These are phyloP conservation scores for Elsinoe ampelina DNA, from an alignment of 2,329 filamentous ascomycete species.

Conservation along the genomic window DNA sequence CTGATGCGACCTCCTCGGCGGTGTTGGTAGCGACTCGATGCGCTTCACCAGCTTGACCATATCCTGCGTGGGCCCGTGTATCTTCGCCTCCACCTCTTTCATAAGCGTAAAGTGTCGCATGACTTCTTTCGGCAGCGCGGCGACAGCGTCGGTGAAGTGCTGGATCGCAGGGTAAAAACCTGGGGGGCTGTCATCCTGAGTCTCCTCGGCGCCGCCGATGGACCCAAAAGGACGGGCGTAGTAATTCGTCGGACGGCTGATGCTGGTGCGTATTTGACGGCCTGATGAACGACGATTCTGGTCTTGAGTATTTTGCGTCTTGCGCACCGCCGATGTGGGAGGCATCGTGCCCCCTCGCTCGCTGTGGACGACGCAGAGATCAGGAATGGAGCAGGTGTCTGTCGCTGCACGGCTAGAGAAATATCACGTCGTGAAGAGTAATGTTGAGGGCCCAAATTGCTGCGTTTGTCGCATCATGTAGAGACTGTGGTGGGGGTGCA, in stretches of 20 bases:
- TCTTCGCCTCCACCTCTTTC: slow-evolving; percentile 96
- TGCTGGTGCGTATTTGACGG: slow-evolving; percentile 37
- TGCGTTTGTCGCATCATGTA: neutral
- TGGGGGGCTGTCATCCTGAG: slow-evolving; percentile 25
- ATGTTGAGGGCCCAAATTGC: neutral
- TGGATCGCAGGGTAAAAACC: slow-evolving; percentile 58
- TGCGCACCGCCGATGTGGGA: slow-evolving; percentile 15
- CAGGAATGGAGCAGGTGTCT: neutral
- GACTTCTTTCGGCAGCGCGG: slow-evolving; percentile 86
- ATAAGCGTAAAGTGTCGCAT: slow-evolving; percentile 91
- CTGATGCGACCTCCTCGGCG: slow-evolving; percentile 25
- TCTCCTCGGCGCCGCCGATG: slow-evolving; percentile 26
- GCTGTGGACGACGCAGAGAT: neutral
- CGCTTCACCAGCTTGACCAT: slow-evolving; percentile 65
- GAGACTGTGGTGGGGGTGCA: neutral
- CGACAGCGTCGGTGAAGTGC: slow-evolving; percentile 83
- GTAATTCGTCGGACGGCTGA: slow-evolving; percentile 41
- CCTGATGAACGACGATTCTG: slow-evolving; percentile 27
- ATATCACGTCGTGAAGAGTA: neutral
- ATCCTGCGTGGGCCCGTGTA: slow-evolving; percentile 76
- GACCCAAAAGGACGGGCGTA: slow-evolving; percentile 41
- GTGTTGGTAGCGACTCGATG: slow-evolving; percentile 42
- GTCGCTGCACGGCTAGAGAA: neutral
- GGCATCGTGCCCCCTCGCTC: slow-evolving; percentile 15
- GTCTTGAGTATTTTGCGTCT: slow-evolving; percentile 15